These are phyloP conservation scores for Meripilus lineatus DNA, from an alignment of 1,284 basidiomycete species.

Conservation along the genomic window DNA sequence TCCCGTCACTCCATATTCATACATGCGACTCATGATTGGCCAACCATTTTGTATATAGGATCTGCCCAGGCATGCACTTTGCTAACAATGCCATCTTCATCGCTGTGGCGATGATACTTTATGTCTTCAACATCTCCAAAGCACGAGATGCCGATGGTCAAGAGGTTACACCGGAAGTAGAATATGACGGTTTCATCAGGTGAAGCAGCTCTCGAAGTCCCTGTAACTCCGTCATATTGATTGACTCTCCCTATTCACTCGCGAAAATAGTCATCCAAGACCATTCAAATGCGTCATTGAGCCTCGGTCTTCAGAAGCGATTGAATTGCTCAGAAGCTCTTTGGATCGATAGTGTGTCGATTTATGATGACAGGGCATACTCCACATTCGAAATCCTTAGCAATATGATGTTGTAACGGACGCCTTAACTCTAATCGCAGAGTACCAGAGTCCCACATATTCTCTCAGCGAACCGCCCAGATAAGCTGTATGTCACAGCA, in stretches of 20 bases:
- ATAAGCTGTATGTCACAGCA: no score
- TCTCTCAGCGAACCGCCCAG: no score
- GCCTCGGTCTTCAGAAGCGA: constrained; percentile 16
- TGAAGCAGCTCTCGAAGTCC: constrained; percentile 11
- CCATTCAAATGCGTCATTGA: constrained; percentile 20
- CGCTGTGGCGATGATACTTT: constrained; percentile 24
- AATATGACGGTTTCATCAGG: constrained; percentile 27
- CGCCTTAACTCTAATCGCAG: no score
- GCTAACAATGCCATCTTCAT: constrained; percentile 31
- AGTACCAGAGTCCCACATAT: no score
- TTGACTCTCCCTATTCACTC: not conserved
- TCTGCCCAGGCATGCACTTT: constrained; percentile 30
- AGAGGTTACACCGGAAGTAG: constrained; percentile 26
- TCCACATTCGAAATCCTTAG: no score
- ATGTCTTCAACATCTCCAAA: constrained; percentile 26
- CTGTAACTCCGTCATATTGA: not conserved
- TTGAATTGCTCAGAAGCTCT: not conserved
- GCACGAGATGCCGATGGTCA: constrained; percentile 22
- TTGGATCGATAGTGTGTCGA: no score
- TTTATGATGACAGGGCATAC: no score
- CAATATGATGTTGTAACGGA: no score
- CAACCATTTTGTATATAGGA: constrained; percentile 12
- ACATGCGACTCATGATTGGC: not conserved
- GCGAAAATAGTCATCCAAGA: constrained; percentile 17
- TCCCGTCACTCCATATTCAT: not conserved